Base-by-base conservation (phyloP, 2,329 filamentous ascomycete genomes). In the Cladophialophora immunda region DNA sequence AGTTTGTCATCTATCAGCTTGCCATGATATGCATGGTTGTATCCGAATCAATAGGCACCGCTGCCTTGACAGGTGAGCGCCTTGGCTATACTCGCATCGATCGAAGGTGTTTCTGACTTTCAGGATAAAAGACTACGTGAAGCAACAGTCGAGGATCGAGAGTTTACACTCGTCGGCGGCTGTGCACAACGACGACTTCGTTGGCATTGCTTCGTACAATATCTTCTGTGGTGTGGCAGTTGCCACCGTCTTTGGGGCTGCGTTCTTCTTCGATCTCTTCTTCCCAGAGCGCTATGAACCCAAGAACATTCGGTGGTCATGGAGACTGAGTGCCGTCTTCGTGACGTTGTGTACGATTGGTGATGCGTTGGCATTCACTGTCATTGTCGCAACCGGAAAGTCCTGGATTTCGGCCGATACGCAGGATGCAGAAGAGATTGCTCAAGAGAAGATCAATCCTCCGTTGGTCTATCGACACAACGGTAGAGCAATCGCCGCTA, bases 221-320 rank as follows among this genome's bases (percentile, higher is more conserved):
- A 86, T 88, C 72, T 87, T 86, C 68, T 82, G 85, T 7, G 86
- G 86, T 22, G 79, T 88, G 34, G 85, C 82, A 19, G 82, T 87
- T 8, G 85, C 85, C 15, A 85, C 82, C 54, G 83, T 88, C 71
- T 88, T 88, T 71, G 85, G 85, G 25, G 81, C 82, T 0, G 86
- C 82, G 0, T 88, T 88, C 78, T 87, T 88, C 79, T 87, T 88
- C 75, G 86, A 88, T 72, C 81, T 88, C 3, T 87, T 87, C 77
- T 88, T 85, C 84, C 86, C 86, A 0, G 84, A 85, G 59, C 80
- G 86, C 56, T 74, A 79, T 9, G 86, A 88, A 68, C 81, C 78
- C 3, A 73, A 68, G 22, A 74, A 78, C 22, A 84, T 87, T 3
- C 81, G 82, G 57, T 70, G 81, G n/a, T 82, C 85, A 0, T 88